Base-by-base conservation (phyloP, 2,329 filamentous ascomycete genomes). In the Alternaria ventricosa region DNA sequence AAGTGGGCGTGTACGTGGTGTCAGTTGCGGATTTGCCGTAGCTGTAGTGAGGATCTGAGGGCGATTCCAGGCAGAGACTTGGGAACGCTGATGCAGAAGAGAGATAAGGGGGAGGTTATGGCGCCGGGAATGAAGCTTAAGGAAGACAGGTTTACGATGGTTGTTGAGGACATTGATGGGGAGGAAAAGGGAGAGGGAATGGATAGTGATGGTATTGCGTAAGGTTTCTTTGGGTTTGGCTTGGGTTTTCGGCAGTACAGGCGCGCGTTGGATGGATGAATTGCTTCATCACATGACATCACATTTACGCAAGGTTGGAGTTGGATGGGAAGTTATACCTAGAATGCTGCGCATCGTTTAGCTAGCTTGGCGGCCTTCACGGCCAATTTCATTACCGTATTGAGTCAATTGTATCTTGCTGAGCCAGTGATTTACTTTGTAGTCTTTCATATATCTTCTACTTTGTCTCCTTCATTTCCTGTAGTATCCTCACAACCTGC, bases 1-100 rank as follows among this genome's bases (percentile, higher is more conserved):
- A 74, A 71, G 60, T 79, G 75, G 72, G 65, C 66, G n/a, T 81
- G 79, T 51, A 69, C 71, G 15, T 80, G 77, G 77, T 81, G 79
- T 56, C 75, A 74, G 59, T 59, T 81, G 63, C 50, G 78, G 9
- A 70, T 81, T 18, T 81, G 79, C 58, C 33, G 64, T 6, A 53
- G 6, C 3, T 81, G 79, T 33, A 71, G 72, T 12, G 64, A 67
- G 8, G 73, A 73, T 44, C 60, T 80, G 44, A 55, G 56, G 25
- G 60, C 53, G 28, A 53, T 69, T 30, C 67, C 71, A 5, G 68
- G 69, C 2, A n/a, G 72, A 43, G 57, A 73, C 56, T 28, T 79
- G 60, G 58, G 55, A 7, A 30, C 20, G 11, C 50, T 76, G 58
- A 2, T 77, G 27, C 53, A 71, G 60, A 27, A n/a, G n/a, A 70